A percentile compares a stretch with the other conserved stretches of the same genome.
Conservation (phyloP, 148 eudicot species). For the Cornus controversa region DNA sequence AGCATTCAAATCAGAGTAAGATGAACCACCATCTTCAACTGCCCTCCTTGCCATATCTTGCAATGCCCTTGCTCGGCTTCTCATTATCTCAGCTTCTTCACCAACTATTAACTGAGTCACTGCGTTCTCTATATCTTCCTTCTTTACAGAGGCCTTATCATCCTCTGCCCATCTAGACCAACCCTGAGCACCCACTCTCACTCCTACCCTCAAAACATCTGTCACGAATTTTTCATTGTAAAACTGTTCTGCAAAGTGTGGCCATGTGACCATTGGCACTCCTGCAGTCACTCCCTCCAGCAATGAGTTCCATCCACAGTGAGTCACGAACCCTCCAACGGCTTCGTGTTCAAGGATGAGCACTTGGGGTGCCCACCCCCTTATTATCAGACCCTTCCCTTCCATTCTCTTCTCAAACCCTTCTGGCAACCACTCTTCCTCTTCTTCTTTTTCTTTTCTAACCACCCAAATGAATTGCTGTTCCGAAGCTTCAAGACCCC, state of each 20-base stretch:
- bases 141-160: background rate
- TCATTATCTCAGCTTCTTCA: constrained; percentile 9
- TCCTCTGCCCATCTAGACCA: constrained; percentile 1
- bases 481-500: constrained; percentile 23
- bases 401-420: constrained; percentile 16
- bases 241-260: constrained; percentile 18
- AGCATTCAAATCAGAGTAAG: constrained; percentile 9
- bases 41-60: constrained; percentile 13
- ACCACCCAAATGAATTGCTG: constrained; percentile 31
- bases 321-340: constrained; percentile 26
- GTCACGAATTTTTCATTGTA: constrained; percentile 16
- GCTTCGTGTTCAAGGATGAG: constrained; percentile 20
- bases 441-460: background rate
- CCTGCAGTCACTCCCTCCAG: constrained; percentile 23
- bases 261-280: constrained; percentile 24
- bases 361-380: constrained; percentile 28
- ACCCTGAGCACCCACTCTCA: constrained; percentile 17
- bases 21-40: constrained; percentile 14
- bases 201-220: constrained; percentile 15
- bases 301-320: constrained; percentile 24
- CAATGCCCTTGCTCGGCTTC: constrained; percentile 7
- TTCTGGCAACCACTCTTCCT: constrained; percentile 15
- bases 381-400: constrained; percentile 20
- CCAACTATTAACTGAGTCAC: background rate
- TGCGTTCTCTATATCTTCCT: constrained; percentile 10